These are phyloP conservation scores for Leccinum rimulosum DNA, from an alignment of 768 basidiomycete species.

Conservation along the genomic window DNA sequence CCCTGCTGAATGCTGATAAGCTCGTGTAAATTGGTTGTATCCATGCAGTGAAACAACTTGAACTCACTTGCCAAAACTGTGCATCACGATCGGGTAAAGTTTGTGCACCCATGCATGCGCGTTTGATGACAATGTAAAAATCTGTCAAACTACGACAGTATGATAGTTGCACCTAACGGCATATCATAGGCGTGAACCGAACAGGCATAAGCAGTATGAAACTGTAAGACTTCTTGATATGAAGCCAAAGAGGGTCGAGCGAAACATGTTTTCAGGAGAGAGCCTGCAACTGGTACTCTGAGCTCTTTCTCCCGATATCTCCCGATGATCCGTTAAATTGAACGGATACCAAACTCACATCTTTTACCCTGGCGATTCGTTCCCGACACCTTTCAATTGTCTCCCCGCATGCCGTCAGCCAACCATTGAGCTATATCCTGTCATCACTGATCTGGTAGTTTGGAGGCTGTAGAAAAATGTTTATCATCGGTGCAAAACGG, in stretches of 20 bases:
- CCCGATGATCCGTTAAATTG: background rate
- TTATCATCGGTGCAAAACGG: background rate
- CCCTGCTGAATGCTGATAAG: background rate
- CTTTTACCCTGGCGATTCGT: too few species aligned
- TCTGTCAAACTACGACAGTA: background rate
- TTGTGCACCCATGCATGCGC: background rate
- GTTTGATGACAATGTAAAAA: background rate
- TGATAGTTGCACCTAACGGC: background rate
- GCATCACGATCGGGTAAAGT: background rate
- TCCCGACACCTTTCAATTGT: background rate
- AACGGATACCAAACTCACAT: background rate
- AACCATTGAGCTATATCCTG: background rate
- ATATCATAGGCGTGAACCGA: background rate
- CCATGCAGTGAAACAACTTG: background rate
- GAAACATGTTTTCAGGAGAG: background rate
- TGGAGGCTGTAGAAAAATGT: background rate
- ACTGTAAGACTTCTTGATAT: background rate
- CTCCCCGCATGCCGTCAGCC: background rate
- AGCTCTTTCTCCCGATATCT: background rate
- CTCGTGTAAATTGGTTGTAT: too few species aligned
- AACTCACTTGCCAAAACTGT: background rate
- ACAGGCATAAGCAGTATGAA: background rate
- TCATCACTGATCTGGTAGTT: background rate
- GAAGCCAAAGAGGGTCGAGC: background rate
- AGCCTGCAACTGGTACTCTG: background rate